Evolutionary conservation across 371 early-diverging fungal genomes (phyloP), one percentile per base, ranked within the genome.

Genomic region (Parasitella parasitica): DNA sequence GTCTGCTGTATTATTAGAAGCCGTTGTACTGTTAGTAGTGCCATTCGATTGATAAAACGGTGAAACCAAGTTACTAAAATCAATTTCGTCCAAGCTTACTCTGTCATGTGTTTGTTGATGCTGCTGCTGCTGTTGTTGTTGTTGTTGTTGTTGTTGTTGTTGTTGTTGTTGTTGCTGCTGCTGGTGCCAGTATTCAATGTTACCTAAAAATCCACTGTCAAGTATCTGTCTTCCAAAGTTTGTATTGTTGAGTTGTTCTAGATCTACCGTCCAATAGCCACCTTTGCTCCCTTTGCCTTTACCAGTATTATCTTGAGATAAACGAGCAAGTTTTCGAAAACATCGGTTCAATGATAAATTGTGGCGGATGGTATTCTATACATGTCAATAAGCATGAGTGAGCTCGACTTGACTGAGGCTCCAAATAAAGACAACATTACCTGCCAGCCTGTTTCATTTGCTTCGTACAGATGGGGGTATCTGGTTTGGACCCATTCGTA

Each of bases 351-450:
- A 66, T 12, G 89, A 89, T 30, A 93, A 76, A 63, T 92, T 92
- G 75, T 92, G 93, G 6, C 93, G 76, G 16, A 92, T 90, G 0
- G 89, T 86, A 73, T 92, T 92, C 75, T 91, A 26, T 24, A 20
- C 4, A 8, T n/a, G n/a, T n/a, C n/a, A n/a, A n/a, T n/a, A 11
- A 35, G 15, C 18, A 5, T 35, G 15, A 34, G 8, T 20, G 11
- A 20, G 8, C n/a, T 11, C 20, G 16, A 48, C n/a, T 20, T 4
- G 35, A 35, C 12, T 20, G 34, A 43, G 22, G 22, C 43, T 7
- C 59, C 38, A 13, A 26, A 15, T 59, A 12, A 51, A 28, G 59
- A 30, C 0, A 1, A 6, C 4, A 5, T 66, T 69, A 76, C 82
- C 79, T 82, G 89, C 89, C 89, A 89, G 0, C 89, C 89, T 41